Conservation (phyloP, 2,329 filamentous ascomycete species). For the Penicillium sclerotiorum region DNA sequence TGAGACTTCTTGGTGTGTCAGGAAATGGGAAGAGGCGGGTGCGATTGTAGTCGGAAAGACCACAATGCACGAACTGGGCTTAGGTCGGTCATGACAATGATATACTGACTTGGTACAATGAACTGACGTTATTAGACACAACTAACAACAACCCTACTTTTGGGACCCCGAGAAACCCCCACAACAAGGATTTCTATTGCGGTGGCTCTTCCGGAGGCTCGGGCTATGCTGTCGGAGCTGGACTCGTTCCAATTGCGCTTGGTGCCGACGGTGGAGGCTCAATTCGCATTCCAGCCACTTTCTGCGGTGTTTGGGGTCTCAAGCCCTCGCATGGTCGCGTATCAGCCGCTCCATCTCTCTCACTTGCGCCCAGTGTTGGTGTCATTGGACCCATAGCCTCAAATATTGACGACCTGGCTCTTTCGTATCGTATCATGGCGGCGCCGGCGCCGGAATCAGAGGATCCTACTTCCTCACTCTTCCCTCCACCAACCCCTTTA, state of each 20-base stretch:
- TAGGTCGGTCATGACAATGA: slow-evolving; percentile 48
- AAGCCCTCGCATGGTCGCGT: slow-evolving; percentile 77
- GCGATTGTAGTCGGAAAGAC: slow-evolving; percentile 75
- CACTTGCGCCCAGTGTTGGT: slow-evolving; percentile 63
- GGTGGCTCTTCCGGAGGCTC: slow-evolving; percentile 80
- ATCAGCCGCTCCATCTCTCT: slow-evolving; percentile 59
- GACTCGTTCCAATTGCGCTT: slow-evolving; percentile 71
- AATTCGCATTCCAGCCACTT: slow-evolving; percentile 71
- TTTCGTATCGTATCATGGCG: slow-evolving; percentile 80
- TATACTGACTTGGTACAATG: too few relatives aligned
- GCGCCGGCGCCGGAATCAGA: slow-evolving; percentile 63
- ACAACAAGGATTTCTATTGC: slow-evolving; percentile 75
- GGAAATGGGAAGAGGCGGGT: slow-evolving; percentile 71
- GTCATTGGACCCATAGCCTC: slow-evolving; percentile 76
- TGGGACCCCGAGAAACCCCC: slow-evolving; percentile 76
- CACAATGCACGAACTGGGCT: slow-evolving; percentile 78
- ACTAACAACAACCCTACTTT: slow-evolving; percentile 79
- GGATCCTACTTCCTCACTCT: slow-evolving; percentile 62
- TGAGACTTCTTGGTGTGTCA: slow-evolving; percentile 70
- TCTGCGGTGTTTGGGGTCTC: slow-evolving; percentile 79
- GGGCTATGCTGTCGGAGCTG: slow-evolving; percentile 69
- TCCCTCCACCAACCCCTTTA: slow-evolving; percentile 57
- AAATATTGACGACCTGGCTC: slow-evolving; percentile 74
- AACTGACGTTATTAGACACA: slow-evolving; percentile 56
- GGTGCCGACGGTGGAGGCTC: slow-evolving; percentile 78